A percentile compares a stretch with the other conserved stretches of the same genome.
Conservation (phyloP, 805 yeast genomes). For the Ogataea glucozyma region DNA sequence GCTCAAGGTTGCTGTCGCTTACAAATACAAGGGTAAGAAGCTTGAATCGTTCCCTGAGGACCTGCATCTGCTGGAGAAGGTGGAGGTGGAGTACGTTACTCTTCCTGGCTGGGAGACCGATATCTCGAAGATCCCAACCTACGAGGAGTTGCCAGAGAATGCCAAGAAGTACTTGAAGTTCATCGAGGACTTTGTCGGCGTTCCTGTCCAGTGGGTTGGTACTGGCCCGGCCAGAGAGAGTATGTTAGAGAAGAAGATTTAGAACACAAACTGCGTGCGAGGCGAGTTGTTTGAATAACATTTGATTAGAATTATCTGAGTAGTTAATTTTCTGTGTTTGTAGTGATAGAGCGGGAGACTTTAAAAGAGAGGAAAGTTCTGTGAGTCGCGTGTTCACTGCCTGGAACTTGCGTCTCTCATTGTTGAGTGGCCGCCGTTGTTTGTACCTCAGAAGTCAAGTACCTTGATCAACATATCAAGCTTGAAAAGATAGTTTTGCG, state of each 20-base stretch:
- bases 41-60: conserved; percentile 91
- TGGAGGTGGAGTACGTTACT: conserved; percentile 88
- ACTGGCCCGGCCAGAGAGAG: conserved; percentile 97
- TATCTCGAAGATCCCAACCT: conserved; percentile 69
- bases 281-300: background rate
- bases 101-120: conserved; percentile 93
- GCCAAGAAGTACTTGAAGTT: conserved; percentile 82
- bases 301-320: background rate
- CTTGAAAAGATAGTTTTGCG: too few species aligned
- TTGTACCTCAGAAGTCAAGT: too few species aligned
- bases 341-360: background rate
- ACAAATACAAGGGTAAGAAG: conserved; percentile 74
- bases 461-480: too few species aligned
- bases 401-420: too few species aligned
- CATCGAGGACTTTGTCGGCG: conserved; percentile 81
- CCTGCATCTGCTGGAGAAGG: conserved; percentile 75
- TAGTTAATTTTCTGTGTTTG: too few species aligned
- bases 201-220: conserved; percentile 95
- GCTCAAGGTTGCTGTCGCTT: conserved; percentile 84
- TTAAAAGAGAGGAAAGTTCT: too few species aligned
- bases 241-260: conserved; percentile 63
- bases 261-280: background rate
- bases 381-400: too few species aligned
- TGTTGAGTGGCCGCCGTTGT: too few species aligned
- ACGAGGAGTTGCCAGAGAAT: conserved; percentile 80